Conservation (phyloP, 2,329 filamentous ascomycete species). For the Aspergillus ochraceus region DNA sequence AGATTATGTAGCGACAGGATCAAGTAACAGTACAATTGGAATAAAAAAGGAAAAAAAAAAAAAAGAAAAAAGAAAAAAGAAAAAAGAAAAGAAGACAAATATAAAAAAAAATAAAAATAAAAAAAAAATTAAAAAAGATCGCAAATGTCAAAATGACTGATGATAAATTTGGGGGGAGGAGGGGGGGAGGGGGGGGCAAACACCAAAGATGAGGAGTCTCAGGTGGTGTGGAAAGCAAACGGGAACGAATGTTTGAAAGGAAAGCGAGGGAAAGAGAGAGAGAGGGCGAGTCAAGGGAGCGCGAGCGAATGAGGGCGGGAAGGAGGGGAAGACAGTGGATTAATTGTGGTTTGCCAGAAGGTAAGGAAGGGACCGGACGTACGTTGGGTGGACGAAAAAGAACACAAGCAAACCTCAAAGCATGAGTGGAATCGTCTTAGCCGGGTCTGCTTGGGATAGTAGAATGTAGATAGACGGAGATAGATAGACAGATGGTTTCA, state of each 20-base stretch:
- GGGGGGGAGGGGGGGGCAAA: neutral
- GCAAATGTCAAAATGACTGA: neutral
- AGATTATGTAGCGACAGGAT: neutral
- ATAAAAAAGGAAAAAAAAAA: neutral
- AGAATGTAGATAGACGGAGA: slow-evolving; percentile 12
- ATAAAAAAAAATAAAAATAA: neutral
- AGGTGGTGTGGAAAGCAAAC: neutral
- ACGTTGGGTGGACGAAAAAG: slow-evolving; percentile 23
- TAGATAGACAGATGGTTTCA: neutral
- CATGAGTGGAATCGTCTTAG: slow-evolving; percentile 20
- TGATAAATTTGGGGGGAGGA: neutral
- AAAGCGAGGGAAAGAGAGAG: neutral
- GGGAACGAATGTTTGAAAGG: neutral
- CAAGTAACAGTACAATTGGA: neutral
- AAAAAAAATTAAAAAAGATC: neutral
- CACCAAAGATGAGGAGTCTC: slow-evolving; percentile 2
- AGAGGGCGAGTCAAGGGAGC: slow-evolving; percentile 4
- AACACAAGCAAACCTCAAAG: slow-evolving; percentile 22
- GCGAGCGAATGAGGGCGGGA: slow-evolving; percentile 2
- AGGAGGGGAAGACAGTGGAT: slow-evolving; percentile 6
- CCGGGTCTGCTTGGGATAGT: slow-evolving; percentile 12
- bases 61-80: neutral
- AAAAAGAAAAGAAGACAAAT: neutral
- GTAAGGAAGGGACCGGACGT: slow-evolving; percentile 15
- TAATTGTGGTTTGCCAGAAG: neutral